Conservation (phyloP, 176 grass and related monocot genomes). For the Phragmites australis region DNA sequence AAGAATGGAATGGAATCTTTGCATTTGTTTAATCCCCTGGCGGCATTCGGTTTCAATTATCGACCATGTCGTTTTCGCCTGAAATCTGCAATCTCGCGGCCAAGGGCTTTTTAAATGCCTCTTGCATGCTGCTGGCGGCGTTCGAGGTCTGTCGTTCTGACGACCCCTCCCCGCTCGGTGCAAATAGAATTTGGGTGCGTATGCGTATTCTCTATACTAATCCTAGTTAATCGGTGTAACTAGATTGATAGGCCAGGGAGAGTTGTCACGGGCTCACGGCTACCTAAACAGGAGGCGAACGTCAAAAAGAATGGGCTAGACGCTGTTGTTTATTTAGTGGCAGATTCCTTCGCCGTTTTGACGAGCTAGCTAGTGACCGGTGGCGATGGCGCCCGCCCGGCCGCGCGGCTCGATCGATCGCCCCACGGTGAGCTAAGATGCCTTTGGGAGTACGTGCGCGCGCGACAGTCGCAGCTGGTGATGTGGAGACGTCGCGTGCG, state of each 20-base stretch:
- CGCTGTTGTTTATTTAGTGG: constrained; percentile 32
- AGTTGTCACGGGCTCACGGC: constrained; percentile 42
- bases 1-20: constrained; percentile 47
- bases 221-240: background rate
- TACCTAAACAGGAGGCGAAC: background rate
- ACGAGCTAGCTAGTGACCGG: background rate
- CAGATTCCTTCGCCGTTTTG: constrained; percentile 34
- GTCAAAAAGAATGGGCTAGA: constrained; percentile 22
- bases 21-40: constrained; percentile 26
- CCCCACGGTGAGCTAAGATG: constrained; percentile 29
- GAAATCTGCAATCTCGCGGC: constrained; percentile 34
- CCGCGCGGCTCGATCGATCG: background rate
- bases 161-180: background rate
- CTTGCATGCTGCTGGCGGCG: background rate
- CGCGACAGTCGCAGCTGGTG: background rate
- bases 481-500: constrained; percentile 40
- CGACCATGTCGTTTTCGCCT: constrained; percentile 29
- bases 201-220: background rate
- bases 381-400: background rate
- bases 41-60: constrained; percentile 36
- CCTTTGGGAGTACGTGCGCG: background rate
- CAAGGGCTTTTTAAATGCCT: background rate
- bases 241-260: background rate
- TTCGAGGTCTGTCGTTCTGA: constrained; percentile 17
- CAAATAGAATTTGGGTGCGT: background rate